phyloP scores from a whole-genome alignment of 129 eudicot genomes.

The Cynara cardunculus region DNA sequence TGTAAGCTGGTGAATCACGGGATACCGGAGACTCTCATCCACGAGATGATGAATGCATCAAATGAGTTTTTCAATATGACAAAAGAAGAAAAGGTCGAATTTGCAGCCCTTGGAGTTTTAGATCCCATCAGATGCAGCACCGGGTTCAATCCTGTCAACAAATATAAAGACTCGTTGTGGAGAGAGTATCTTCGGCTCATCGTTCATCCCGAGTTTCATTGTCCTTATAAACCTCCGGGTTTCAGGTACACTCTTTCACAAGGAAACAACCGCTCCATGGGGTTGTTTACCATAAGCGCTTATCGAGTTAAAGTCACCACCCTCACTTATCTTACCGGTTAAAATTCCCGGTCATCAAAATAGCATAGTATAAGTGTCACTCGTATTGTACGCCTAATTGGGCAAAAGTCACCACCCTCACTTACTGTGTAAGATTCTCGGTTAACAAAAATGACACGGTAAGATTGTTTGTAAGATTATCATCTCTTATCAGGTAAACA shows the following conservation, averaged over 20 bases:
- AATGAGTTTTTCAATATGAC: conserved; percentile 19
- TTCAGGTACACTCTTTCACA: conserved; percentile 20
- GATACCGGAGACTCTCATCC: conserved; percentile 18
- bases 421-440: too few relatives aligned
- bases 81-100: conserved; percentile 27
- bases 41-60: conserved; percentile 22
- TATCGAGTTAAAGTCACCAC: neutral
- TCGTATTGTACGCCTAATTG: too few relatives aligned
- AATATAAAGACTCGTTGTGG: conserved; percentile 25
- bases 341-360: neutral
- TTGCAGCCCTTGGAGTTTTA: conserved; percentile 21
- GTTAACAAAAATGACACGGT: neutral
- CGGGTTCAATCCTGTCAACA: neutral
- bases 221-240: conserved; percentile 28
- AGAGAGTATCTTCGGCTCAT: conserved; percentile 37
- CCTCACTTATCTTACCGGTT: too few relatives aligned
- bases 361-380: too few relatives aligned
- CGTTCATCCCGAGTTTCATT: conserved; percentile 27
- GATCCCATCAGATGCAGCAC: conserved; percentile 29
- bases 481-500: too few relatives aligned
- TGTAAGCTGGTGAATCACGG: conserved; percentile 29
- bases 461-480: neutral
- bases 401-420: too few relatives aligned
- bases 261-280: neutral
- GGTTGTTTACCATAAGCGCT: neutral